phyloP scores from a whole-genome alignment of 257 asterid species.

The Plantago ovata region DNA sequence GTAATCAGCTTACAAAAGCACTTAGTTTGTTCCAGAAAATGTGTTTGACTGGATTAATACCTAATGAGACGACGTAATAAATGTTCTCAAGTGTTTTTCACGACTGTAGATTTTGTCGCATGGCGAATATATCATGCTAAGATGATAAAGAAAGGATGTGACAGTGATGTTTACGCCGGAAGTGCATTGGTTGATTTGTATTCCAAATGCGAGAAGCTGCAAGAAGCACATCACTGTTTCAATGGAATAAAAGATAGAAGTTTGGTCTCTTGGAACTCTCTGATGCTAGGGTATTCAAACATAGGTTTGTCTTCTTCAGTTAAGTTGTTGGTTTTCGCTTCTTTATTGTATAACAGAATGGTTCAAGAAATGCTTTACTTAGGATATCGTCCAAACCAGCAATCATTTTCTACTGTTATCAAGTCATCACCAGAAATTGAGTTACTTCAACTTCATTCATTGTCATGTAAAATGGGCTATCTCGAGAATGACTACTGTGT shows the following conservation, averaged over 20 bases:
- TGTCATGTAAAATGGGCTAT: slow-evolving; percentile 57
- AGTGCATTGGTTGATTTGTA: slow-evolving; percentile 67
- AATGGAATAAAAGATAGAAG: slow-evolving; percentile 54
- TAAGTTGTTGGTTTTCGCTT: no score
- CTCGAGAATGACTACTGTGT: slow-evolving; percentile 43
- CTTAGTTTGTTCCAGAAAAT: slow-evolving; percentile 38
- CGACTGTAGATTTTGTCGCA: slow-evolving; percentile 27
- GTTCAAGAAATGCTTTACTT: slow-evolving; percentile 54
- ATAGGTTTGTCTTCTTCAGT: slow-evolving; percentile 36
- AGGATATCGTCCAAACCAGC: slow-evolving; percentile 53
- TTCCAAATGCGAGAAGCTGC: slow-evolving; percentile 44
- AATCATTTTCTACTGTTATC: slow-evolving; percentile 54
- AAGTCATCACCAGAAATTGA: slow-evolving; percentile 42
- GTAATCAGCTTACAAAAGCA: slow-evolving; percentile 38
- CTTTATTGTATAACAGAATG: no score
- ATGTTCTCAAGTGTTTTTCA: slow-evolving; percentile 49
- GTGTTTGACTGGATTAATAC: slow-evolving; percentile 39
- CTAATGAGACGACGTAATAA: slow-evolving; percentile 47
- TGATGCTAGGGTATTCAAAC: slow-evolving; percentile 67
- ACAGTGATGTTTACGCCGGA: slow-evolving; percentile 45
- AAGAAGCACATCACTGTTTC: slow-evolving; percentile 59
- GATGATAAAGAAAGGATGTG: slow-evolving; percentile 47
- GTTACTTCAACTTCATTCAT: slow-evolving; percentile 66
- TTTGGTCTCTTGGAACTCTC: slow-evolving; percentile 68
- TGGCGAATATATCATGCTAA: slow-evolving; percentile 65